phyloP scores from a whole-genome alignment of 768 basidiomycete genomes.

The Boletus reticulatus region DNA sequence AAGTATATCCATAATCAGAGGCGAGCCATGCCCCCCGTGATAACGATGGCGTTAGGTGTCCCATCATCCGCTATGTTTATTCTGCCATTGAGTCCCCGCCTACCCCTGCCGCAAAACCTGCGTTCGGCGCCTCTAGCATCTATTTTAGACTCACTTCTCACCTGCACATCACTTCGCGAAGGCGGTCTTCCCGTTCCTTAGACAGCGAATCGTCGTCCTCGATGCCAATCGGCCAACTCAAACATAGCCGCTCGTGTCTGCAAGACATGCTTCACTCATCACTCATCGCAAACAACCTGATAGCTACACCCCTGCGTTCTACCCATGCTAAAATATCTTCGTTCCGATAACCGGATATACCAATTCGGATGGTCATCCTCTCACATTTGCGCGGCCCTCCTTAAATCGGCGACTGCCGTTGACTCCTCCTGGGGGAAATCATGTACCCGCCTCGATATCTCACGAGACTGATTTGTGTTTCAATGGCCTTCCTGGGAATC shows the following conservation, averaged over 20 bases:
- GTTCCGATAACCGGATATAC: neutral
- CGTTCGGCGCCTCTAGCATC: conserved; percentile 15
- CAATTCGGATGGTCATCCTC: conserved; percentile 6
- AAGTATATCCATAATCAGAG: conserved; percentile 20
- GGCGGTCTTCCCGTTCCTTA: conserved; percentile 5
- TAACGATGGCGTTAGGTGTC: conserved; percentile 19
- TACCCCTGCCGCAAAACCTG: conserved; percentile 7
- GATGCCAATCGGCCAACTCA: conserved; percentile 9
- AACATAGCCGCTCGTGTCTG: neutral
- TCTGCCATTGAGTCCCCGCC: conserved; percentile 16
- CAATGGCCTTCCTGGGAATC: conserved; percentile 13
- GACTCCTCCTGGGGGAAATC: conserved; percentile 10
- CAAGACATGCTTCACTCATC: neutral
- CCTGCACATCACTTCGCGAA: conserved; percentile 27
- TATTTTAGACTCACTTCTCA: conserved; percentile 20
- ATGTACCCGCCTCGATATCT: conserved; percentile 20
- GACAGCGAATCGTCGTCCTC: conserved; percentile 11
- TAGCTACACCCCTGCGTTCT: neutral
- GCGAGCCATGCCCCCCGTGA: conserved; percentile 14
- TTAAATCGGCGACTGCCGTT: conserved; percentile 17
- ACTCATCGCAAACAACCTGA: neutral
- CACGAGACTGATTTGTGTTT: conserved; percentile 19
- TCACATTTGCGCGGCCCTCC: neutral
- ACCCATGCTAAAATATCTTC: conserved; percentile 2
- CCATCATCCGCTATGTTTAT: conserved; percentile 19